Evolutionary conservation across 495 filamentous ascomycete genomes (phyloP).

Genomic region (Tricharina praecox): DNA sequence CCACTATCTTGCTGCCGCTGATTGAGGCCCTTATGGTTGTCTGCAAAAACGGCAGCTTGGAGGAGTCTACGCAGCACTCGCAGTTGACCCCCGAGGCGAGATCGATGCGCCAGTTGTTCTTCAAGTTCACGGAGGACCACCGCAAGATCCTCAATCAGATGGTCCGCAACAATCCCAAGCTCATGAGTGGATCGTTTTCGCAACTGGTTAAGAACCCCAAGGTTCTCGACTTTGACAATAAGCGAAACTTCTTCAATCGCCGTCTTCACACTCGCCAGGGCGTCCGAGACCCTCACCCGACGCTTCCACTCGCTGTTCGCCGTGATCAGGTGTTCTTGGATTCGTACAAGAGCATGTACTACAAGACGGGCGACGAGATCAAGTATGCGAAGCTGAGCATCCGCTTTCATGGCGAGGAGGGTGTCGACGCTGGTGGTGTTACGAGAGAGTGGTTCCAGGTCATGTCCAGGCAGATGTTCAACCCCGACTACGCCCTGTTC

Average conservation of each 20-base stretch:
- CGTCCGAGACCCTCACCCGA: slow-evolving; percentile 40
- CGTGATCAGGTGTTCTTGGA: slow-evolving; percentile 96
- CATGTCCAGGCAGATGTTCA: slow-evolving; percentile 95
- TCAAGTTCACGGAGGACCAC: slow-evolving; percentile 95
- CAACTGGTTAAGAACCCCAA: slow-evolving; percentile 95
- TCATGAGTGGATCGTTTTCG: slow-evolving; percentile 97
- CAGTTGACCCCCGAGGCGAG: slow-evolving; percentile 42
- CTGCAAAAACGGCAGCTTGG: slow-evolving; percentile 84
- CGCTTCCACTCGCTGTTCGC: slow-evolving; percentile 76
- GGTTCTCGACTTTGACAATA: slow-evolving; percentile 98
- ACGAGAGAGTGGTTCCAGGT: slow-evolving; percentile 99
- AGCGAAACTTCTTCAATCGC: slow-evolving; percentile 96
- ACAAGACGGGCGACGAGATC: slow-evolving; percentile 86
- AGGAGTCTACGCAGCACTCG: too few relatives aligned
- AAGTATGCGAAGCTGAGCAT: slow-evolving; percentile 98
- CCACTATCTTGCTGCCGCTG: slow-evolving; percentile 80
- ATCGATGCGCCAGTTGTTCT: slow-evolving; percentile 81
- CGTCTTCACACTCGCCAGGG: slow-evolving; percentile 66
- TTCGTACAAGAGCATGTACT: slow-evolving; percentile 89
- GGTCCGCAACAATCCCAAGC: slow-evolving; percentile 84
- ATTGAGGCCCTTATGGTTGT: slow-evolving; percentile 98
- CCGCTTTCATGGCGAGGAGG: slow-evolving; percentile 92
- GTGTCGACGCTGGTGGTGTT: slow-evolving; percentile 93
- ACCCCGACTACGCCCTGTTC: slow-evolving; percentile 92
- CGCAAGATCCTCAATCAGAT: slow-evolving; percentile 96